Conservation (phyloP, 306 rosid genomes). For the Rubus idaeus region DNA sequence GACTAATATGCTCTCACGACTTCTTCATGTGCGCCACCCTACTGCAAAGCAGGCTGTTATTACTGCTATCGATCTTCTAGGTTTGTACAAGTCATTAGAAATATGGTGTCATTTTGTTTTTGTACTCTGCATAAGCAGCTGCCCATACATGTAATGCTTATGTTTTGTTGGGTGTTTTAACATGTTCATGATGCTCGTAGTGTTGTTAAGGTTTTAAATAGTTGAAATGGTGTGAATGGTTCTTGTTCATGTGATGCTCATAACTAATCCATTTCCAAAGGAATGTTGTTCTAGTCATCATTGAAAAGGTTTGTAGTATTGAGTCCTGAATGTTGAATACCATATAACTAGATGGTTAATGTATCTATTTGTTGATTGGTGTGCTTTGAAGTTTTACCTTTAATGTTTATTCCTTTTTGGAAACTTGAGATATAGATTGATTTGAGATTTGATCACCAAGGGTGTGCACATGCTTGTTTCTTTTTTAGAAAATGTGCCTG, state of each 20-base stretch:
- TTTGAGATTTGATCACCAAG: not conserved
- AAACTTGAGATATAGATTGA: not conserved
- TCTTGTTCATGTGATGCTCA: not conserved
- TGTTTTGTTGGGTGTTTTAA: not conserved
- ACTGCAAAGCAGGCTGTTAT: constrained; percentile 97
- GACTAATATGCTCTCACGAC: constrained; percentile 90
- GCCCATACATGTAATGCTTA: not conserved
- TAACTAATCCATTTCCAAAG: not conserved
- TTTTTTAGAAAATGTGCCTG: not conserved
- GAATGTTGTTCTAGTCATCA: not conserved
- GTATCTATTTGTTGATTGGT: not conserved
- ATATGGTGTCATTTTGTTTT: not conserved
- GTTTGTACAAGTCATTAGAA: constrained; percentile 37
- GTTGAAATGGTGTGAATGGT: not conserved
- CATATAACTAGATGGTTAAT: not conserved
- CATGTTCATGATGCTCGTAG: not conserved
- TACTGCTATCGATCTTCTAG: constrained; percentile 91
- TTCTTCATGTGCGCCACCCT: constrained; percentile 88
- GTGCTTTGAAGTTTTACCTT: not conserved
- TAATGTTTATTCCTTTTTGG: not conserved
- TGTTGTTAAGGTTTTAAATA: not conserved
- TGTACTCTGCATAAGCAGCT: not conserved
- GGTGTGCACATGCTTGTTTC: not conserved
- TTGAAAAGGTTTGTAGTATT: not conserved
- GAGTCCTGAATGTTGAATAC: not conserved